A percentile compares a stretch with the other conserved stretches of the same genome.
These are phyloP conservation scores for Colletotrichum truncatum DNA, from an alignment of 2,329 filamentous ascomycete genomes.

Conservation along the genomic window DNA sequence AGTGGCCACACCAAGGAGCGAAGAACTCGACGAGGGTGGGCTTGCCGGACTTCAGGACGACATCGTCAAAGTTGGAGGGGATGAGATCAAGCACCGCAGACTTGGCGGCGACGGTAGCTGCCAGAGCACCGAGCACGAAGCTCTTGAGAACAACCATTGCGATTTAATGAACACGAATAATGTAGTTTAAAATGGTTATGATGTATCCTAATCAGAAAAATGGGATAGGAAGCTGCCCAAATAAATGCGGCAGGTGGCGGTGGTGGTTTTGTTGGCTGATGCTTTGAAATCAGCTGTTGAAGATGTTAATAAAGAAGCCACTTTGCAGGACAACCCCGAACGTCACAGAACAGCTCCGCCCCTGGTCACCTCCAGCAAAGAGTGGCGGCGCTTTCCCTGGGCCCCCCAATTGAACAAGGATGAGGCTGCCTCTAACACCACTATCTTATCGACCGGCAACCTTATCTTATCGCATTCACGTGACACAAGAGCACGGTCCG, in stretches of 20 bases:
- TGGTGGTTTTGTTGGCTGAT: constrained; percentile 25
- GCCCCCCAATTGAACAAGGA: too few relatives aligned
- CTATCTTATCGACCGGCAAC: not conserved
- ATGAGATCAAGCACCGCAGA: constrained; percentile 91
- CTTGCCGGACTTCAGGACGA: constrained; percentile 91
- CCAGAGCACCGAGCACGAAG: constrained; percentile 65
- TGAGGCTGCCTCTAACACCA: not conserved
- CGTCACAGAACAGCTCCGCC: constrained; percentile 24
- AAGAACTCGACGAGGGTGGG: constrained; percentile 98
- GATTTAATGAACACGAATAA: constrained; percentile 18
- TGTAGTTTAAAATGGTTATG: not conserved
- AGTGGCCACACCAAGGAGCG: constrained; percentile 98
- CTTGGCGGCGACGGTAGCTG: constrained; percentile 68
- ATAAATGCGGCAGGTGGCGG: not conserved
- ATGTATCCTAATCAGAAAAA: constrained; percentile 4
- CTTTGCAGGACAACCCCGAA: constrained; percentile 39
- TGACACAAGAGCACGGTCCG: not conserved
- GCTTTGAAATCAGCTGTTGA: constrained; percentile 44
- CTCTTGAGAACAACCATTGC: constrained; percentile 68
- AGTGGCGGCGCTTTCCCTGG: too few relatives aligned
- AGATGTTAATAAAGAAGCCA: constrained; percentile 42
- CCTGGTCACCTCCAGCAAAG: not conserved
- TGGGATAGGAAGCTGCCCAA: constrained; percentile 16
- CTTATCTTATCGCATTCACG: not conserved
- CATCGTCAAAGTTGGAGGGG: constrained; percentile 88